Percentiles rank a stretch among this genome's conserved stretches.
Evolutionary conservation across 225 moss, liverwort and hornwort genomes (phyloP).

Genomic region (Pleurozium schreberi): DNA sequence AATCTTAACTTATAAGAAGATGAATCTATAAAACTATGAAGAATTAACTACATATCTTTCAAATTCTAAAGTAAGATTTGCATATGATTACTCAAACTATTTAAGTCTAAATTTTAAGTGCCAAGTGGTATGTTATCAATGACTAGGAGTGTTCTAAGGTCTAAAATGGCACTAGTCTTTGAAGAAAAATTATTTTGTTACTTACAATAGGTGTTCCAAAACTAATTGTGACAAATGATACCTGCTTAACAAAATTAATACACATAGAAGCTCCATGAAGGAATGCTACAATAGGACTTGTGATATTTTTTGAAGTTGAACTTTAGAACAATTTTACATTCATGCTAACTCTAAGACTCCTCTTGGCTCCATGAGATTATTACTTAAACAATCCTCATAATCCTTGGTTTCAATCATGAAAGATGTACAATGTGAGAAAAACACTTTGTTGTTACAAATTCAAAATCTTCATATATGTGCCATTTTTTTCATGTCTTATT

Average conservation of each 20-base stretch:
- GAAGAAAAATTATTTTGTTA: not conserved
- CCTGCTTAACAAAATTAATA: not conserved
- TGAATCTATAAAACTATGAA: no score
- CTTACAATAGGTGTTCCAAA: not conserved
- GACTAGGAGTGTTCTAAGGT: no score
- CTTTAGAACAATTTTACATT: not conserved
- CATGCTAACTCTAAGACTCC: not conserved
- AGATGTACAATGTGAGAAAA: not conserved
- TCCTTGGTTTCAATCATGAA: not conserved
- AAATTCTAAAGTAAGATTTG: no score
- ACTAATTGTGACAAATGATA: not conserved
- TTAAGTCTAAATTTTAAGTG: not conserved
- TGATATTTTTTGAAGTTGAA: not conserved
- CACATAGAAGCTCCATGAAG: not conserved
- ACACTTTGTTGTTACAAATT: not conserved
- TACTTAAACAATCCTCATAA: not conserved
- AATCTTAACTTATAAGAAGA: not conserved
- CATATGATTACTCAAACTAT: no score
- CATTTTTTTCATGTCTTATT: no score
- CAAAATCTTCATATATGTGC: not conserved
- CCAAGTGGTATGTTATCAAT: no score
- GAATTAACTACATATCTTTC: not conserved
- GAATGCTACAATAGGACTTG: not conserved
- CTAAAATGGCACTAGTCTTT: not conserved
- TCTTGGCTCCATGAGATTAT: not conserved